Base-by-base conservation (phyloP, 257 asterid species). In the Jacaranda copaia region DNA sequence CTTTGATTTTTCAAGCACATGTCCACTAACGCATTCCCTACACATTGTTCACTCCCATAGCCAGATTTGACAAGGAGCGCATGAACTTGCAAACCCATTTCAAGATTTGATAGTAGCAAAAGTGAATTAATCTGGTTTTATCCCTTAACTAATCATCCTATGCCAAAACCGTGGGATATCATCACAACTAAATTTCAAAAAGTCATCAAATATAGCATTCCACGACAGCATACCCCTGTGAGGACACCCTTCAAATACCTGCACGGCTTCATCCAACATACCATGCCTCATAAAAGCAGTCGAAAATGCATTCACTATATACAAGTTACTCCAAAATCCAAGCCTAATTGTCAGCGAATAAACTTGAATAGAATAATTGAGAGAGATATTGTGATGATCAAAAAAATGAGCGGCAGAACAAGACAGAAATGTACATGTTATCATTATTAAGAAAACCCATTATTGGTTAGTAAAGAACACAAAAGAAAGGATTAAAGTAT, bases 151-250 rank as follows among this genome's bases (percentile, higher is more conserved):
- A 13, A 80, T 77, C 97, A 90, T 88, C 86, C 86, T 87, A 61
- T 36, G 45, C 89, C 89, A 92, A 48, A 90, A 84, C 5, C 67
- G 46, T 0, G 93, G 92, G 49, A 90, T 75, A 8, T 80, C 48
- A 5, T 61, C 70, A 61, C 87, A 82, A 18, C 76, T 61, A 70
- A 72, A 79, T 66, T 85, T 87, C 85, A 87, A 83, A 77, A 79
- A 87, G 35, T 96, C 96, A 56, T 85, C 88, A 8, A 90, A 51
- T 72, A 92, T 62, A 16, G 97, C 91, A 80, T 90, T 92, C 96
- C 94, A 92, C 14, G 96, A 87, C 13, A 92, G 92, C 40, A 56
- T 79, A 76, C 90, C 96, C 77, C 57, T 84, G 6, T 78, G 8
- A 0, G 12, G 35, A 58, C 83, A 83, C 81, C 76, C 81, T 71